A percentile compares a stretch with the other conserved stretches of the same genome.
Conservation (phyloP, 2,329 filamentous ascomycete species). For the Aureobasidium uvarum region DNA sequence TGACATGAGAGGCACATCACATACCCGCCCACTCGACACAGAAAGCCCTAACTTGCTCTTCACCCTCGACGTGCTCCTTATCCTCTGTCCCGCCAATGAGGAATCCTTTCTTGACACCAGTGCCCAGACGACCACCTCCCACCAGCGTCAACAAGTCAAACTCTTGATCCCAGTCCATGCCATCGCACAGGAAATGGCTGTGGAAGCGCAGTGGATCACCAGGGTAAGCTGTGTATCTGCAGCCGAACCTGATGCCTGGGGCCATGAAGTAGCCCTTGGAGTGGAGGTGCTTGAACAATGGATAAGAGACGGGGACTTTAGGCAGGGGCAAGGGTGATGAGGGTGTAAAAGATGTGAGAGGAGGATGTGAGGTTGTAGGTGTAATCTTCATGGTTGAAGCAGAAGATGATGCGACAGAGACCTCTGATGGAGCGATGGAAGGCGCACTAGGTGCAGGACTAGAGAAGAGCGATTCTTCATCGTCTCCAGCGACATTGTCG, state of each 20-base stretch:
- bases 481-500: slow-evolving; percentile 8
- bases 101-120: slow-evolving; percentile 94
- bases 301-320: slow-evolving; percentile 56
- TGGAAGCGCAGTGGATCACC: slow-evolving; percentile 94
- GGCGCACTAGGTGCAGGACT: slow-evolving; percentile 1
- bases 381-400: slow-evolving; percentile 41
- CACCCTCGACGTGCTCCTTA: slow-evolving; percentile 38
- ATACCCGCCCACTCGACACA: slow-evolving; percentile 94
- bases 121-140: slow-evolving; percentile 81
- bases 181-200: slow-evolving; percentile 87
- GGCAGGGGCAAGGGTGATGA: slow-evolving; percentile 35
- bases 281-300: slow-evolving; percentile 79
- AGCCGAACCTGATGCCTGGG: slow-evolving; percentile 90
- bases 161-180: slow-evolving; percentile 81
- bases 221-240: slow-evolving; percentile 91
- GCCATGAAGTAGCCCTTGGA: slow-evolving; percentile 79
- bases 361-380: slow-evolving; percentile 52
- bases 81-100: slow-evolving; percentile 66
- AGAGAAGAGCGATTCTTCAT: slow-evolving; percentile 23
- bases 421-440: slow-evolving; percentile 12
- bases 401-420: slow-evolving; percentile 10
- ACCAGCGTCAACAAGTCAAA: slow-evolving; percentile 83
- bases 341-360: slow-evolving; percentile 35
- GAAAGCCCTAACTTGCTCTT: slow-evolving; percentile 63
- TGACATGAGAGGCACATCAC: slow-evolving; percentile 49